phyloP scores from a whole-genome alignment of 2,329 filamentous ascomycete genomes.

The Ascochyta fabae region DNA sequence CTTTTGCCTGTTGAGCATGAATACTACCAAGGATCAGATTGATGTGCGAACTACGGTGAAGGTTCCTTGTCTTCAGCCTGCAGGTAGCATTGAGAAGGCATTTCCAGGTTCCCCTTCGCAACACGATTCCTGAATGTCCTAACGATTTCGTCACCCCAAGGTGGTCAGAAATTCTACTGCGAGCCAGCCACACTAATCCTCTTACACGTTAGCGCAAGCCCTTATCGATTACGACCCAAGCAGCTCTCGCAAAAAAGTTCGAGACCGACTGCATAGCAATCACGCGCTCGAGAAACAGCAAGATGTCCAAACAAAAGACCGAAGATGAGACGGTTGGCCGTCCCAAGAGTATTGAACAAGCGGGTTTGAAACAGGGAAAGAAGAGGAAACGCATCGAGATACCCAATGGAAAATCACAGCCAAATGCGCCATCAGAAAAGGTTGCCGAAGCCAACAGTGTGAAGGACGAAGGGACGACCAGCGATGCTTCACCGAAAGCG shows the following conservation, averaged over 20 bases:
- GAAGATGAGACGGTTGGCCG: background rate
- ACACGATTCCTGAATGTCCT: too few relatives aligned
- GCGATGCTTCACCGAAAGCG: background rate
- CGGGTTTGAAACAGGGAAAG: slow-evolving; percentile 32
- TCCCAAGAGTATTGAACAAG: background rate
- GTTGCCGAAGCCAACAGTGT: background rate
- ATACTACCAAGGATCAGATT: too few relatives aligned
- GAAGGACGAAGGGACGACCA: background rate
- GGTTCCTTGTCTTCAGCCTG: too few relatives aligned
- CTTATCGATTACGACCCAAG: slow-evolving; percentile 34
- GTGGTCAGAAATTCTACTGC: background rate
- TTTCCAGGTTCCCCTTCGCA: too few relatives aligned
- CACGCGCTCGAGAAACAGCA: slow-evolving; percentile 7
- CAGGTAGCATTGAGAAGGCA: too few relatives aligned
- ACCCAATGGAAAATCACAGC: slow-evolving; percentile 1
- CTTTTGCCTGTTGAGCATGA: too few relatives aligned
- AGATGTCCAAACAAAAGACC: slow-evolving; percentile 25
- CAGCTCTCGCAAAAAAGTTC: slow-evolving; percentile 31
- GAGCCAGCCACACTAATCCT: background rate
- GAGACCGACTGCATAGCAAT: slow-evolving; percentile 2
- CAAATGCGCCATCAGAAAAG: background rate
- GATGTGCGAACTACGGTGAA: too few relatives aligned
- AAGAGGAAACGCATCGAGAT: slow-evolving; percentile 42
- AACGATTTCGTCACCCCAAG: background rate
- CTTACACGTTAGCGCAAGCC: background rate